phyloP scores from a whole-genome alignment of 306 rosid species.

The Elaeagnus macrophylla region DNA sequence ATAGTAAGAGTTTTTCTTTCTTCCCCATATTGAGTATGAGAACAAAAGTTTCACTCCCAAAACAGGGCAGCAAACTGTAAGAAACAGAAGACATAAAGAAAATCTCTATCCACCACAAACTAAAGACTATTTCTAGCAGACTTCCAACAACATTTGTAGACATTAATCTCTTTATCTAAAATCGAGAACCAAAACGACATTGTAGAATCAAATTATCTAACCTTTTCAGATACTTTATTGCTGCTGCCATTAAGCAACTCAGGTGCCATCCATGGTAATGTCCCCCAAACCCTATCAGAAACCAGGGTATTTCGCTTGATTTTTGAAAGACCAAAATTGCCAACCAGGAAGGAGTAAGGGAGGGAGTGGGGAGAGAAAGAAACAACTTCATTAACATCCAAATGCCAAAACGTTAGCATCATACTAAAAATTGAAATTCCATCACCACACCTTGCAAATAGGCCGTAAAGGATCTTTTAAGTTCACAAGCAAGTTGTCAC shows the following conservation, averaged over 20 bases:
- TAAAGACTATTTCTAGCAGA: not conserved
- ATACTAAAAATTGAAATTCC: conserved; percentile 2
- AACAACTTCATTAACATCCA: not conserved
- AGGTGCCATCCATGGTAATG: conserved; percentile 97
- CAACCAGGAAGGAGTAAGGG: too few relatives aligned
- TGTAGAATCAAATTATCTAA: conserved; percentile 9
- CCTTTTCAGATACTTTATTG: conserved; percentile 90
- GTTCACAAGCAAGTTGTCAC: conserved; percentile 91
- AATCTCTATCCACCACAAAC: not conserved
- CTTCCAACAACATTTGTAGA: not conserved
- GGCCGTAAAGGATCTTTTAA: conserved; percentile 78
- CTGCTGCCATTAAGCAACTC: conserved; percentile 83
- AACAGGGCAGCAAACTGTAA: too few relatives aligned
- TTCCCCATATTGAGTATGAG: not conserved
- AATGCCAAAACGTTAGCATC: not conserved
- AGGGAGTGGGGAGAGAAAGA: not conserved
- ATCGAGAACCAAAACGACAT: too few relatives aligned
- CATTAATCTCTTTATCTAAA: not conserved
- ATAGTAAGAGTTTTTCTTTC: not conserved
- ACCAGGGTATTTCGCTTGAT: conserved; percentile 77
- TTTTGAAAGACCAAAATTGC: conserved; percentile 89
- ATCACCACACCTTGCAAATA: conserved; percentile 87
- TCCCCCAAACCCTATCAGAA: conserved; percentile 82
- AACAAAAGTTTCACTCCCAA: too few relatives aligned
- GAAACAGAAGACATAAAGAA: not conserved